These are phyloP conservation scores for Neurospora tetrasperma DNA, from an alignment of 495 filamentous ascomycete genomes.

Conservation along the genomic window DNA sequence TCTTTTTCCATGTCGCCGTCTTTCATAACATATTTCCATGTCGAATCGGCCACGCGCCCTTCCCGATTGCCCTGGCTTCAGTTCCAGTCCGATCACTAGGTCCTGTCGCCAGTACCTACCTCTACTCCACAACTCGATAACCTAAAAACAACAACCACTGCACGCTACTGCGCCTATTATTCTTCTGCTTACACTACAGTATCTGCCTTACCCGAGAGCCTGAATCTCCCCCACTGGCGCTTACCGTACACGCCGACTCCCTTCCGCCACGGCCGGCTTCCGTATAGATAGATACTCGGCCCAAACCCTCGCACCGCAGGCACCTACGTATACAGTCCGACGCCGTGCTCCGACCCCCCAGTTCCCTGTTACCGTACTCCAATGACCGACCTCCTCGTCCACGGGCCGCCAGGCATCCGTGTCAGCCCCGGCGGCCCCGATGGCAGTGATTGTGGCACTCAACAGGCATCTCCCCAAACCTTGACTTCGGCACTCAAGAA, in stretches of 20 bases:
- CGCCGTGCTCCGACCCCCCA: not conserved
- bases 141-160: not conserved
- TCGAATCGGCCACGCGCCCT: not conserved
- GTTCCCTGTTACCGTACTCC: not conserved
- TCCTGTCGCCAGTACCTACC: not conserved
- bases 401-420: slow-evolving; percentile 9
- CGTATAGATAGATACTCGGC: not conserved
- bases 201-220: not conserved
- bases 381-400: slow-evolving; percentile 20
- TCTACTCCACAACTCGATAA: not conserved
- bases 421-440: not conserved
- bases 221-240: not conserved
- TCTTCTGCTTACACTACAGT: not conserved
- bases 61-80: not conserved
- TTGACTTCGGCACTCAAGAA: not conserved
- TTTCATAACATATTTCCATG: not conserved
- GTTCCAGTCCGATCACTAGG: not conserved
- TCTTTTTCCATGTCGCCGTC: not conserved
- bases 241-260: not conserved
- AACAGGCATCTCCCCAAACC: not conserved
- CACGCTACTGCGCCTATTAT: not conserved
- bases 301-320: not conserved
- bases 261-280: not conserved
- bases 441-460: slow-evolving; percentile 2
- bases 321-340: not conserved